These are phyloP conservation scores for Silene vulgaris DNA, from an alignment of 179 eudicot genomes.

Conservation along the genomic window DNA sequence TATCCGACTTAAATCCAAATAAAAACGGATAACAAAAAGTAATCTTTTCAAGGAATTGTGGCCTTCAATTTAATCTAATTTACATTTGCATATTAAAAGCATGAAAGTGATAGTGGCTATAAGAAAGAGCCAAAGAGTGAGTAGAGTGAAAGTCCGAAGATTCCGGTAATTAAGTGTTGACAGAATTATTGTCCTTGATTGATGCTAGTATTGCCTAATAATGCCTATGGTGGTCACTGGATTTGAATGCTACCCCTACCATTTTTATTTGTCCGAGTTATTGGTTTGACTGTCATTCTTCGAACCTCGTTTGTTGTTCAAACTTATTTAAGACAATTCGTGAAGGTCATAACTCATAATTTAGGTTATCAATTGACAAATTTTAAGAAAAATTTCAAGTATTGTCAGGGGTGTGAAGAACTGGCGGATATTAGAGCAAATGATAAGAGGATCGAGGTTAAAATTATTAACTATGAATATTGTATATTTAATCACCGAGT, in stretches of 20 bases:
- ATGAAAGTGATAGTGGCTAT: conserved; percentile 6
- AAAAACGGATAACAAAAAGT: no score
- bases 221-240: conserved; percentile 14
- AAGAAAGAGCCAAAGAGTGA: conserved; percentile 12
- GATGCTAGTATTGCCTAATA: background rate
- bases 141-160: conserved; percentile 3
- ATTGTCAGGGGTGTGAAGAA: no score
- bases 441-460: no score
- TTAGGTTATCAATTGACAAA: no score
- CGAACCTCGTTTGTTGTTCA: conserved; percentile 12
- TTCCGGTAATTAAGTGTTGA: conserved; percentile 7
- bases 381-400: no score
- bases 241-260: conserved; percentile 3
- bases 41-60: no score
- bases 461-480: no score
- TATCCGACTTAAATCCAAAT: no score
- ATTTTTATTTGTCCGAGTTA: conserved; percentile 3
- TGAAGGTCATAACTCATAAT: no score
- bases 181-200: conserved; percentile 19
- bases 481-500: no score
- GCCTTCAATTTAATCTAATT: background rate
- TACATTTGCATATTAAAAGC: background rate
- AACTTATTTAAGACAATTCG: conserved; percentile 9
- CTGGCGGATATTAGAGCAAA: no score
- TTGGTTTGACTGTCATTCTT: conserved; percentile 22